Conservation (phyloP, 495 filamentous ascomycete species). For the Podospora bellae-mahoneyi region DNA sequence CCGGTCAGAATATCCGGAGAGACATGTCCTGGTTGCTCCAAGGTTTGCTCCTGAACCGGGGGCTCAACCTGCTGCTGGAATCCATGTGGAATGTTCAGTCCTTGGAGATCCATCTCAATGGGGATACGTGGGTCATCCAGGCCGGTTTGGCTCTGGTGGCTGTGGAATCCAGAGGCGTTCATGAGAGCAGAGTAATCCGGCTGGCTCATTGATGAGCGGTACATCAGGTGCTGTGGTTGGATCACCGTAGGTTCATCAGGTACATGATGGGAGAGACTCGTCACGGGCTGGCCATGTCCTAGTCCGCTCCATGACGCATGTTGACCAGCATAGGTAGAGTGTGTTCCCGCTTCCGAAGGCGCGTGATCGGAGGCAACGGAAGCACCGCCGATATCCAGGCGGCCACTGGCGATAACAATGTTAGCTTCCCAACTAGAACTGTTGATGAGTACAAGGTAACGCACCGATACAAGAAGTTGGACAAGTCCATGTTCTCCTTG, state of each 20-base stretch:
- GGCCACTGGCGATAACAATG: not conserved
- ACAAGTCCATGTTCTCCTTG: slow-evolving; percentile 45
- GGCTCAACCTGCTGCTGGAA: not conserved
- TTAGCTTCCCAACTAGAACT: not conserved
- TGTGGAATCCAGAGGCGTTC: not conserved
- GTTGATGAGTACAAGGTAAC: slow-evolving; percentile 9
- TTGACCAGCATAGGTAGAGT: not conserved
- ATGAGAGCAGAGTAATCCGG: slow-evolving; percentile 1
- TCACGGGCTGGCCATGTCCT: slow-evolving; percentile 7
- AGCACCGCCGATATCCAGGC: not conserved
- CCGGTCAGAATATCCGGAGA: slow-evolving; percentile 14
- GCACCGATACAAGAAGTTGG: slow-evolving; percentile 54
- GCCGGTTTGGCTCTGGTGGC: not conserved
- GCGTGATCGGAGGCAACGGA: slow-evolving; percentile 1
- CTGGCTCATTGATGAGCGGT: slow-evolving; percentile 9
- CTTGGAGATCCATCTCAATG: slow-evolving; percentile 12
- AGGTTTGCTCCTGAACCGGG: not conserved
- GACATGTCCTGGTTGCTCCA: slow-evolving; percentile 5
- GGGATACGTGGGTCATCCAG: not conserved
- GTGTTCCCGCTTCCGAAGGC: not conserved
- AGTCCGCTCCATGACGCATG: slow-evolving; percentile 13
- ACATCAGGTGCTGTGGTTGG: slow-evolving; percentile 1
- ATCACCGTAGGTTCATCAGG: not conserved
- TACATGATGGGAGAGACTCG: not conserved
- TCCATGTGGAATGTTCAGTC: not conserved